Conservation (phyloP, 106 monocot species). For the Dendrobium chrysotoxum region DNA sequence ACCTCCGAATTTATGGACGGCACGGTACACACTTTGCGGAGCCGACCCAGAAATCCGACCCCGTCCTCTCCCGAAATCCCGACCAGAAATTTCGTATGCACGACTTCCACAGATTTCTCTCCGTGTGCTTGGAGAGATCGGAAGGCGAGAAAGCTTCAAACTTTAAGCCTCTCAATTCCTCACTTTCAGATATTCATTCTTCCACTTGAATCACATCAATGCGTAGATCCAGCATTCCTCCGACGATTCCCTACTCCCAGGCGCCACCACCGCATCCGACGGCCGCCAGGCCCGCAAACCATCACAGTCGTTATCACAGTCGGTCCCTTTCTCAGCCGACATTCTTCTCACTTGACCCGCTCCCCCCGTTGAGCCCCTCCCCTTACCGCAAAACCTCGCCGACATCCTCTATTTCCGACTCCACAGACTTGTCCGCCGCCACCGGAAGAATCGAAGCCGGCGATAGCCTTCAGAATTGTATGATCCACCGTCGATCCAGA, state of each 20-base stretch:
- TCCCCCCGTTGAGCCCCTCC: conserved; percentile 5
- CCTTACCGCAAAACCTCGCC: conserved; percentile 8
- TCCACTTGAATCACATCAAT: neutral
- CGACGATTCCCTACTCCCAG: conserved; percentile 1
- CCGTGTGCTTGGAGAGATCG: neutral
- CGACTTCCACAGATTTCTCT: neutral
- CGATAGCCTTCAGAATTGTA: neutral
- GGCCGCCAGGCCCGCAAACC: neutral
- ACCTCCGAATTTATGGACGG: neutral
- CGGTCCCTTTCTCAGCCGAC: neutral
- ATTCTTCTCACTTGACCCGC: conserved; percentile 9
- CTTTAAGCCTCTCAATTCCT: too few species aligned
- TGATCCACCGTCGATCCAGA: conserved; percentile 15
- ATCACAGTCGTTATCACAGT: neutral
- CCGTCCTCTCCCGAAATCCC: neutral
- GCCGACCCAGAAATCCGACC: neutral
- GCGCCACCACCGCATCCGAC: neutral
- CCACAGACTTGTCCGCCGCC: neutral
- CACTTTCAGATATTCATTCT: too few species aligned
- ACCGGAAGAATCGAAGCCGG: too few species aligned
- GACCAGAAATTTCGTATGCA: neutral
- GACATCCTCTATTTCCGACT: conserved; percentile 6
- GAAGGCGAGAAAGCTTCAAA: too few species aligned
- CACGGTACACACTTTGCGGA: neutral
- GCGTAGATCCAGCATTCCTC: conserved; percentile 8